Percentiles rank a stretch among this genome's conserved stretches.
These are phyloP conservation scores for Brassica balearica DNA, from an alignment of 441 rosid genomes.

Conservation along the genomic window DNA sequence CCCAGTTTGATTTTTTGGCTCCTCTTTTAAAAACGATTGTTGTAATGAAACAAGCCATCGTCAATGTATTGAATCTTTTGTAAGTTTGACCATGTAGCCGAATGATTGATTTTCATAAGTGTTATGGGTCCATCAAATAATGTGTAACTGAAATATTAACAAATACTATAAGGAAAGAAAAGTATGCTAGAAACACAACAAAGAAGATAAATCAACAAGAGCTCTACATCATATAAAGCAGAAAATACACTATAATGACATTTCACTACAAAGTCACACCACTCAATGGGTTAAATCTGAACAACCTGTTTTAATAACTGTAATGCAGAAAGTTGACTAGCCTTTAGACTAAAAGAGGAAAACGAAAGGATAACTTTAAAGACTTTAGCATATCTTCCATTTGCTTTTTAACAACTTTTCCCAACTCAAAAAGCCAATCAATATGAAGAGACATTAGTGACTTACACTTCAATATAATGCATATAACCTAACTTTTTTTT, in stretches of 20 bases:
- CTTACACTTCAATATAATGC: too few relatives aligned
- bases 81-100: conserved; percentile 21
- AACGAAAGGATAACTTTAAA: conserved; percentile 29
- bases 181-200: neutral
- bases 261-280: conserved; percentile 10
- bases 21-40: neutral
- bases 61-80: neutral
- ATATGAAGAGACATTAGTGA: conserved; percentile 5
- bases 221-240: conserved; percentile 20
- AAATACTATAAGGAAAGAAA: neutral
- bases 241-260: conserved; percentile 25
- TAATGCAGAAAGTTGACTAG: conserved; percentile 28
- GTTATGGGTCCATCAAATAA: conserved; percentile 16
- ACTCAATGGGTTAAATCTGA: neutral
- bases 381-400: conserved; percentile 39
- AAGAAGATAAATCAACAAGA: conserved; percentile 19
- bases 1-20: conserved; percentile 10
- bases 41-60: neutral
- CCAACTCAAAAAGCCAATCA: conserved; percentile 39
- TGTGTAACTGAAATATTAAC: conserved; percentile 5
- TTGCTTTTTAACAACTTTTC: conserved; percentile 40
- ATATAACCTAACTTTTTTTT: too few relatives aligned
- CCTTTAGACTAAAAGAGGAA: conserved; percentile 21
- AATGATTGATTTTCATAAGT: conserved; percentile 25
- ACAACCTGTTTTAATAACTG: neutral